Percentiles rank a stretch among this genome's conserved stretches.
Conservation (phyloP, 23 red algal species). For the Gracilaria domingensis region DNA sequence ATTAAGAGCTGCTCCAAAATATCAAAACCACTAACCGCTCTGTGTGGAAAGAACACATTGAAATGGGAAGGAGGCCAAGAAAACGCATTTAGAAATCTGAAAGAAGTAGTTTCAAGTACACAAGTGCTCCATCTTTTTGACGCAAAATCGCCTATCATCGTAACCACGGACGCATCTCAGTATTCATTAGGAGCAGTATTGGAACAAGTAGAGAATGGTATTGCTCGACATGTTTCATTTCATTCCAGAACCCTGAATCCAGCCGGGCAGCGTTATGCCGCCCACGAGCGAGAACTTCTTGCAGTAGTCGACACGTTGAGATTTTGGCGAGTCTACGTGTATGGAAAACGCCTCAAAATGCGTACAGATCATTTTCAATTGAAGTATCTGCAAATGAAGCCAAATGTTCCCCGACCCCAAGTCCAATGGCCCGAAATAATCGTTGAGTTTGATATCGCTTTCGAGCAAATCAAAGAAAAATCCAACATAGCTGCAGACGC, state of each 20-base stretch:
- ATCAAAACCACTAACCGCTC: constrained; percentile 8
- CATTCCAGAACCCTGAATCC: constrained; percentile 13
- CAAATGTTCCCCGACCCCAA: not conserved
- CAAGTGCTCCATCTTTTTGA: constrained; percentile 22
- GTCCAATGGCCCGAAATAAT: constrained; percentile 28
- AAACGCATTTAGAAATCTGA: not conserved
- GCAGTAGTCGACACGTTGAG: not conserved
- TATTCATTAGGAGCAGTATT: constrained; percentile 17
- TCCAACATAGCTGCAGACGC: constrained; percentile 13
- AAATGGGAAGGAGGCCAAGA: constrained; percentile 1
- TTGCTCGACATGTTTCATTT: not conserved
- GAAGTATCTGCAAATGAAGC: not conserved
- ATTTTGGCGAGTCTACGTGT: constrained; percentile 20
- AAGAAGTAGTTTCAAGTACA: constrained; percentile 1
- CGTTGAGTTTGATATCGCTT: constrained; percentile 28
- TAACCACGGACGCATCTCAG: constrained; percentile 9
- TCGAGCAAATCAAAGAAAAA: not conserved
- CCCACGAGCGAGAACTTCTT: constrained; percentile 34
- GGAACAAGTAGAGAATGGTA: not conserved
- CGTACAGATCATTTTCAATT: constrained; percentile 7
- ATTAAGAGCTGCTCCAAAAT: constrained; percentile 15
- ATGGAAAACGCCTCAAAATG: not conserved
- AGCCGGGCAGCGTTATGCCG: constrained; percentile 4
- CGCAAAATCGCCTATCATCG: not conserved
- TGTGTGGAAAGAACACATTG: not conserved